These are phyloP conservation scores for Melampsora abietis-canadensis DNA, from an alignment of 1,284 basidiomycete species.

Conservation along the genomic window DNA sequence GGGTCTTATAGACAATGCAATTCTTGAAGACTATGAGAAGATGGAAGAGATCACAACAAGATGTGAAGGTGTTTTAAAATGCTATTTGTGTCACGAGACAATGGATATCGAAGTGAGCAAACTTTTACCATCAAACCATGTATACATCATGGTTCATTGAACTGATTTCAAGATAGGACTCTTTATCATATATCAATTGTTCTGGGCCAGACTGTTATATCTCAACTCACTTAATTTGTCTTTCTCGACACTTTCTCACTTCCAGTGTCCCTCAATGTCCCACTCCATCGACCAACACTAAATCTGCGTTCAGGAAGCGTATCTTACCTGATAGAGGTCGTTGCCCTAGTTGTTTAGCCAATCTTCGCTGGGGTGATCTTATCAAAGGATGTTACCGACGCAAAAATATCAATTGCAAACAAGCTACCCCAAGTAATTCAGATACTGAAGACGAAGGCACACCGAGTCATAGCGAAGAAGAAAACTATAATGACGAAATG, in stretches of 20 bases:
- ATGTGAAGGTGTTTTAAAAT: constrained; percentile 7
- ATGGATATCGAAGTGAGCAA: constrained; percentile 32
- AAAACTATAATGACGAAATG: not conserved
- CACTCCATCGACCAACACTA: not conserved
- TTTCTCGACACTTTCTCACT: constrained; percentile 16
- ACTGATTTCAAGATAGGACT: constrained; percentile 10
- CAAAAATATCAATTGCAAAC: not conserved
- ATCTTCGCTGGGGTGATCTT: constrained; percentile 41
- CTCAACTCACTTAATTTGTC: constrained; percentile 35
- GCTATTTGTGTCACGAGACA: constrained; percentile 28
- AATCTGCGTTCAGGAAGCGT: not conserved
- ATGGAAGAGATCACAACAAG: constrained; percentile 29
- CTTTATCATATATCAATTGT: constrained; percentile 26
- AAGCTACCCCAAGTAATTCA: not conserved
- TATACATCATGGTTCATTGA: not conserved
- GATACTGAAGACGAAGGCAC: not conserved
- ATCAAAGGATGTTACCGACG: constrained; percentile 39
- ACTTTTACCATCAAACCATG: not conserved
- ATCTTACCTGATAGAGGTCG: constrained; percentile 30
- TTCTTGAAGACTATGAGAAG: constrained; percentile 40
- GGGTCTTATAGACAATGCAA: constrained; percentile 21
- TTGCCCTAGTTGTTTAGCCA: constrained; percentile 22
- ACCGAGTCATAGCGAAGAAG: constrained; percentile 3
- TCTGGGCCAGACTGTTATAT: constrained; percentile 19
- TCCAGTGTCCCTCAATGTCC: not conserved